Conservation (phyloP, 306 rosid species). For the Fragaria iinumae region DNA sequence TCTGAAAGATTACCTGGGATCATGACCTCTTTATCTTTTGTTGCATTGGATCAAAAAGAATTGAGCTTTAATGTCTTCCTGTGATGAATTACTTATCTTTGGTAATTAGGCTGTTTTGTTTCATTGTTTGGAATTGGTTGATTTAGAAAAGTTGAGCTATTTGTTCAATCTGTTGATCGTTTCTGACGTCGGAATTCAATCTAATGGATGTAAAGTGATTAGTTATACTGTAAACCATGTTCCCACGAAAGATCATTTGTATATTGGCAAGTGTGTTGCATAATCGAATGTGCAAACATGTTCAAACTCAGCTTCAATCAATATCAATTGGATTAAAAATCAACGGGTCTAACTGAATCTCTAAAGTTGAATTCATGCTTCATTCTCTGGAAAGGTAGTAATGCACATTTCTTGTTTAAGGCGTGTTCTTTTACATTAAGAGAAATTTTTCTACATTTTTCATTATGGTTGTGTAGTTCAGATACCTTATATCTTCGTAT, state of each 20-base stretch:
- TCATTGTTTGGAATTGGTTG: not conserved
- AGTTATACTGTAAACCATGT: not conserved
- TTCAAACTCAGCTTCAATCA: not conserved
- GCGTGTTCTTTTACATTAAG: not conserved
- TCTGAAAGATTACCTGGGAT: not conserved
- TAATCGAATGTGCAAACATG: not conserved
- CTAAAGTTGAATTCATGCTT: not conserved
- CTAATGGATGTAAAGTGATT: not conserved
- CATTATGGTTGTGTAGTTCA: not conserved
- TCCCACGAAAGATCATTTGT: not conserved
- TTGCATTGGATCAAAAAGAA: not conserved
- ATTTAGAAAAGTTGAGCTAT: not conserved
- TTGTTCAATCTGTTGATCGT: not conserved
- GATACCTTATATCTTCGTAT: conserved; percentile 16
- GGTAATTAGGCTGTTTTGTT: not conserved
- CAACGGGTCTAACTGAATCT: not conserved
- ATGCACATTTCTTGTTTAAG: not conserved
- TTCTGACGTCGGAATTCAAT: not conserved
- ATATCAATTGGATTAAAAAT: not conserved
- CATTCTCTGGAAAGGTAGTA: not conserved
- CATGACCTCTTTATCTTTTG: not conserved
- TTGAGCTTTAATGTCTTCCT: conserved; percentile 2
- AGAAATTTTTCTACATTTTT: not conserved
- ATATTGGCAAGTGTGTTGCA: not conserved
- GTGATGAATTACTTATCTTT: not conserved